These are phyloP conservation scores for Linnemannia schmuckeri DNA, from an alignment of 192 early-diverging fungal genomes.

Conservation along the genomic window DNA sequence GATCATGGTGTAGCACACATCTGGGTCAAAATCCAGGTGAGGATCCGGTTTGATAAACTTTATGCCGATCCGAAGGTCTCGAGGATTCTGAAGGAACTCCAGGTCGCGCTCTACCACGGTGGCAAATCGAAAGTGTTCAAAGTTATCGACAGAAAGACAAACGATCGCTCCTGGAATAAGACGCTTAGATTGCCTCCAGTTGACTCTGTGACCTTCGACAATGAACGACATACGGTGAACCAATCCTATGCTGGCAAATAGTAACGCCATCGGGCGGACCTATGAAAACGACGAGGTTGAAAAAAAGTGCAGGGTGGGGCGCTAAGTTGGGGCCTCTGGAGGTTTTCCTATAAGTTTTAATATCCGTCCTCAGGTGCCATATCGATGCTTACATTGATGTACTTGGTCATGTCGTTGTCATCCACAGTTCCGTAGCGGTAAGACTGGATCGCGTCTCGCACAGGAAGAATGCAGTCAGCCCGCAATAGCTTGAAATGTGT, in stretches of 20 bases:
- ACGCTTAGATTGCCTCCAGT: conserved; percentile 65
- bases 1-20: conserved; percentile 51
- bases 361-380: neutral
- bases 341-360: neutral
- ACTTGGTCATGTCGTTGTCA: conserved; percentile 41
- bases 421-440: conserved; percentile 35
- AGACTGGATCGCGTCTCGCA: conserved; percentile 59
- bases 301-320: neutral
- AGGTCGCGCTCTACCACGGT: conserved; percentile 60
- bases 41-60: conserved; percentile 34
- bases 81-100: conserved; percentile 29
- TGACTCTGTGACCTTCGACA: conserved; percentile 58
- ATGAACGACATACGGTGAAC: conserved; percentile 65
- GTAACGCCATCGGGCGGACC: conserved; percentile 60
- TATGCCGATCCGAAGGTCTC: conserved; percentile 55
- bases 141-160: conserved; percentile 64
- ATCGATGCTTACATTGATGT: conserved; percentile 26
- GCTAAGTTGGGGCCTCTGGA: neutral
- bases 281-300: conserved; percentile 14
- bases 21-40: conserved; percentile 35
- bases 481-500: conserved; percentile 67
- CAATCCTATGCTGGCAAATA: conserved; percentile 56
- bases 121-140: conserved; percentile 62
- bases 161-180: conserved; percentile 68
- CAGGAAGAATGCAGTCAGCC: conserved; percentile 65